Base-by-base conservation (phyloP, 2,329 filamentous ascomycete genomes). In the Fusarium sp. region DNA sequence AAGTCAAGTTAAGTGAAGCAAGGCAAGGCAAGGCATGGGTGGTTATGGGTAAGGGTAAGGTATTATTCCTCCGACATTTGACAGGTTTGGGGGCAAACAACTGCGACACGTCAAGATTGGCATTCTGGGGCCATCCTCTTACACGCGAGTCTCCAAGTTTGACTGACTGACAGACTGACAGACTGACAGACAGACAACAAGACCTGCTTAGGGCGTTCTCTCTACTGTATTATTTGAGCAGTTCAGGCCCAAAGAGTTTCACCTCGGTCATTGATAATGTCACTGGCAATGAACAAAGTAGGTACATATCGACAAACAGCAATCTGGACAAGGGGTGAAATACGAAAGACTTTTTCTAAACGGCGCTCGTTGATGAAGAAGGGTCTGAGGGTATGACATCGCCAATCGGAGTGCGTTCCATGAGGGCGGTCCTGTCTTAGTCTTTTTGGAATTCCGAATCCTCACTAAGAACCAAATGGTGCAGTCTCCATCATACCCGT, bases 361-460 rank as follows among this genome's bases (percentile, higher is more conserved):
- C 70, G 57, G 54, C 36, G 36, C 55, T 59, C 56, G 26, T 62
- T 56, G 52, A 61, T 70, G 63, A 68, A 73, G 56, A 65, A 74
- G 47, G 67, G 72, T 71, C 62, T 68, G 72, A 75, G 70, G 38
- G 66, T 34, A 58, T 44, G 28, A 44, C 12, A 48, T 62, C 26
- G 45, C 75, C 75, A 77, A 77, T 77, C 75, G 75, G 75, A 77
- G 75, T 66, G 44, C 61, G 73, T 77, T 77, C 75, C 75, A 77
- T 28, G 72, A 67, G 75, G 62, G 66, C 71, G 75, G 75, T 77
- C 73, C 71, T 69, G 67, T 74, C 71, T 70, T 69, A 73, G 75
- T 64, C 63, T 58, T 63, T 61, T 60, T 62, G 65, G 52, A 66
- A 73, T 67, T 58, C 58, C 59, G 64, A 47, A 58, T 69, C 30